Evolutionary conservation across 257 asterid species (phyloP), one percentile per base, ranked within the genome.

Genomic region (Misopates orontium): DNA sequence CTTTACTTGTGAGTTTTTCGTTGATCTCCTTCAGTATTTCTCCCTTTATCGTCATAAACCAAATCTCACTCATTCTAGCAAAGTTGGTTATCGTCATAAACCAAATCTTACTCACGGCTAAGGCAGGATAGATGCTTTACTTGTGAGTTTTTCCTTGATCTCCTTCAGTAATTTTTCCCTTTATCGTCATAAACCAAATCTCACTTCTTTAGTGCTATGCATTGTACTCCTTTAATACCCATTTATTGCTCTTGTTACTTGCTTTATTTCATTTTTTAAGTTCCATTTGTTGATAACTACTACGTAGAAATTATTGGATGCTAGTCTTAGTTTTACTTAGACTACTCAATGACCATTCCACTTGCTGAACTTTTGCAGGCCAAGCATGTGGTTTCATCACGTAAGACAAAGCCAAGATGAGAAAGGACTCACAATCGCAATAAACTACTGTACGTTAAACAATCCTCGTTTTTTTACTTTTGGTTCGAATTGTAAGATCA

Each of bases 371-470:
- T 20, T 73, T 24, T 79, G 83, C 90, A 93, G 97, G 94, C 98
- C 99, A 4, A 90, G 96, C 80, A 90, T 87, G 97, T 93, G 99
- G 97, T 93, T 86, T 76, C 97, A 90, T 74, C 94, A 93, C 62
- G 97, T 90, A 67, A 77, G 78, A 62, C 99, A 90, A 81, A 77
- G 70, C 72, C 81, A 83, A 18, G 96, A 88, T 63, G 81, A 79
- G 1, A 63, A 81, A 18, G 87, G 89, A 66, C 92, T 93, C 71
- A 79, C 95, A 9, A 80, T 93, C 6, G 97, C 99, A 5, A 72
- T 93, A 51, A 90, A 93, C 84, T 90, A 86, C 71, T 93, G 97
- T 93, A 83, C 74, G 52, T 57, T 21, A 40, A 16, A 48, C 36
- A 31, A 28, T 15, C 39, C 59, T 59, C 71, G 56, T 69, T n/a